Evolutionary conservation across 2,329 filamentous ascomycete genomes (phyloP).

Genomic region (Curvularia verruculosa): DNA sequence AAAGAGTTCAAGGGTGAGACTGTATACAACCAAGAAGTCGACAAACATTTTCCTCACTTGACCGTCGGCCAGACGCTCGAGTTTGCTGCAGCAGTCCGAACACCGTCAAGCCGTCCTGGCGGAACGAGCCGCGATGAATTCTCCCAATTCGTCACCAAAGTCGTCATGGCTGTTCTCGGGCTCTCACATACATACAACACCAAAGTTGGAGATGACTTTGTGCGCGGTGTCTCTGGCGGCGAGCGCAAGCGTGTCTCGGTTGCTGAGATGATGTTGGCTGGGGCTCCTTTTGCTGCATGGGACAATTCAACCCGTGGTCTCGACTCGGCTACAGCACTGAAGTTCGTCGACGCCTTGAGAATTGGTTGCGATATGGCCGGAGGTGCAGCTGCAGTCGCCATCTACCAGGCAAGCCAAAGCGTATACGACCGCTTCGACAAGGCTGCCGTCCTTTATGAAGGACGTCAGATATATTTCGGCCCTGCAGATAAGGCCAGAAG

Average conservation of each 20-base stretch:
- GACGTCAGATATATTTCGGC: conserved; percentile 78
- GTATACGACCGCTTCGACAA: conserved; percentile 74
- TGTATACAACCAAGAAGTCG: conserved; percentile 56
- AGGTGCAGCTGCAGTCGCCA: conserved; percentile 61
- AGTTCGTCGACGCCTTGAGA: conserved; percentile 62
- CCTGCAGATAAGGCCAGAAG: conserved; percentile 62
- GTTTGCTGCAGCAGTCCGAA: conserved; percentile 61
- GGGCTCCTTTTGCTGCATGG: conserved; percentile 51
- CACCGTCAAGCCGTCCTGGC: conserved; percentile 52
- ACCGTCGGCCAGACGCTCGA: conserved; percentile 63
- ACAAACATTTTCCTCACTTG: conserved; percentile 63
- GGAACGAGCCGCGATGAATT: conserved; percentile 52
- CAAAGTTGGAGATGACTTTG: conserved; percentile 63
- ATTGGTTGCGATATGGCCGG: conserved; percentile 58
- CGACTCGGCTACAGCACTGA: conserved; percentile 60
- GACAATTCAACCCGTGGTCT: conserved; percentile 54
- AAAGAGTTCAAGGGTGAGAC: conserved; percentile 56
- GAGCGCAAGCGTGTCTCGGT: conserved; percentile 67
- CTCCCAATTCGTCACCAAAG: conserved; percentile 54
- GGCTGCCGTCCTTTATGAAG: conserved; percentile 74
- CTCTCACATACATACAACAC: conserved; percentile 62
- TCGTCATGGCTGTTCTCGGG: conserved; percentile 61
- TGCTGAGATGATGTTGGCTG: conserved; percentile 58
- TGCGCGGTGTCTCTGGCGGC: conserved; percentile 67
- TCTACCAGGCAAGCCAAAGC: conserved; percentile 59